phyloP scores from a whole-genome alignment of 1,139 yeast species.

The Arxiozyma heterogenica region DNA sequence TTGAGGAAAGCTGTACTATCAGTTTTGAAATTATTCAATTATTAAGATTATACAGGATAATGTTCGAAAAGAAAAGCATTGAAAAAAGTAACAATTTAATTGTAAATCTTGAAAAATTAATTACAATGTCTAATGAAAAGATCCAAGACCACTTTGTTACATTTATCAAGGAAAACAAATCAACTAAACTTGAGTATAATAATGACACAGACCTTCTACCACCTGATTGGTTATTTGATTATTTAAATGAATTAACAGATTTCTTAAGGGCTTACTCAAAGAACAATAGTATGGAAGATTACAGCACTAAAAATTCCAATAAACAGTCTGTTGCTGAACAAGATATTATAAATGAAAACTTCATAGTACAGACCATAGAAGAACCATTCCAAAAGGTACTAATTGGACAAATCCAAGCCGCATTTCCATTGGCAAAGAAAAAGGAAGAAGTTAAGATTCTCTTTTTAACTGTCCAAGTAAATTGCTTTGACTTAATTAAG shows the following conservation, averaged over 20 bases:
- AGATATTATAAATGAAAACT: slow-evolving; percentile 22
- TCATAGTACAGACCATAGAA: slow-evolving; percentile 27
- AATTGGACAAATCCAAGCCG: slow-evolving; percentile 15
- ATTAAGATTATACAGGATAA: slow-evolving; percentile 56
- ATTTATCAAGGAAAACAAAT: slow-evolving; percentile 25
- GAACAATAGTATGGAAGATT: slow-evolving; percentile 17
- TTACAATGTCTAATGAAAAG: slow-evolving; percentile 16
- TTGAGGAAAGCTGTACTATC: slow-evolving; percentile 49
- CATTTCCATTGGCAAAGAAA: slow-evolving; percentile 26
- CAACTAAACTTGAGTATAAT: slow-evolving; percentile 8
- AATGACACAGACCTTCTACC: slow-evolving; percentile 40
- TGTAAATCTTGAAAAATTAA: slow-evolving; percentile 14
- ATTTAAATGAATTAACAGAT: slow-evolving; percentile 36
- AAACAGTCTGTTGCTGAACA: slow-evolving; percentile 14
- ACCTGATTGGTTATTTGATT: slow-evolving; percentile 66
- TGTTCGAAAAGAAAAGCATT: slow-evolving; percentile 46
- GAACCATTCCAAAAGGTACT: slow-evolving; percentile 20
- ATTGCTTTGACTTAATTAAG: slow-evolving; percentile 51
- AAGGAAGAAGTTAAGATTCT: slow-evolving; percentile 18
- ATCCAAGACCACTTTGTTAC: slow-evolving; percentile 15
- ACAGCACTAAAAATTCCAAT: slow-evolving; percentile 17
- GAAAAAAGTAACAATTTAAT: slow-evolving; percentile 16
- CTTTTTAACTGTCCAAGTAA: slow-evolving; percentile 40
- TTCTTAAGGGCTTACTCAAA: slow-evolving; percentile 44
- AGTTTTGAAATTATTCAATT: slow-evolving; percentile 54